These are phyloP conservation scores for Annulohypoxylon moriforme DNA, from an alignment of 495 filamentous ascomycete genomes.

Conservation along the genomic window DNA sequence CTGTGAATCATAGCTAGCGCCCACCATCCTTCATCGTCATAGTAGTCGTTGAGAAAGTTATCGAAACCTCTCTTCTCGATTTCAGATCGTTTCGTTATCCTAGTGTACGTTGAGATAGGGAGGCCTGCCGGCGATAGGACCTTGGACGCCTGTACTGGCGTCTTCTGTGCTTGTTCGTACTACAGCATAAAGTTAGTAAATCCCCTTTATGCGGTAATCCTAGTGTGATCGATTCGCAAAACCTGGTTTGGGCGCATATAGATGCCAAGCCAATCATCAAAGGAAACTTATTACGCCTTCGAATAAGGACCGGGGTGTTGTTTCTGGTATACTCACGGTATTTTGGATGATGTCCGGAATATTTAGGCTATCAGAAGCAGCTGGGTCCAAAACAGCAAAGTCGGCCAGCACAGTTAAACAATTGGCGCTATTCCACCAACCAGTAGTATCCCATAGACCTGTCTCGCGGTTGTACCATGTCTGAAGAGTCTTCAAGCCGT, in stretches of 20 bases:
- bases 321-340: constrained; percentile 48
- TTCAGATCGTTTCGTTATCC: constrained; percentile 29
- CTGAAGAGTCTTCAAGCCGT: constrained; percentile 65
- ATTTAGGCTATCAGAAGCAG: constrained; percentile 45
- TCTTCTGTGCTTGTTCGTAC: constrained; percentile 54
- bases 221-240: background rate
- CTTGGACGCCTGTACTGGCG: constrained; percentile 48
- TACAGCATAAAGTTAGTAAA: constrained; percentile 18
- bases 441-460: constrained; percentile 72
- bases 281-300: background rate
- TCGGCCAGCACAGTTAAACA: constrained; percentile 72
- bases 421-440: constrained; percentile 85
- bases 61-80: constrained; percentile 50
- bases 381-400: constrained; percentile 59
- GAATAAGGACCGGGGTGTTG: background rate
- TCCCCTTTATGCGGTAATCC: background rate
- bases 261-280: background rate
- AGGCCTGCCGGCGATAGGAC: constrained; percentile 44
- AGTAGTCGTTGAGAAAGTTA: constrained; percentile 71
- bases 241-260: background rate
- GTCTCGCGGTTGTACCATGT: constrained; percentile 70
- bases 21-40: constrained; percentile 82
- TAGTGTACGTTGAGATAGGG: constrained; percentile 49
- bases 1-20: constrained; percentile 72
- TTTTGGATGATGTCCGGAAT: constrained; percentile 55